Conservation (phyloP, 164 flowering plant species). For the Platanus orientalis region DNA sequence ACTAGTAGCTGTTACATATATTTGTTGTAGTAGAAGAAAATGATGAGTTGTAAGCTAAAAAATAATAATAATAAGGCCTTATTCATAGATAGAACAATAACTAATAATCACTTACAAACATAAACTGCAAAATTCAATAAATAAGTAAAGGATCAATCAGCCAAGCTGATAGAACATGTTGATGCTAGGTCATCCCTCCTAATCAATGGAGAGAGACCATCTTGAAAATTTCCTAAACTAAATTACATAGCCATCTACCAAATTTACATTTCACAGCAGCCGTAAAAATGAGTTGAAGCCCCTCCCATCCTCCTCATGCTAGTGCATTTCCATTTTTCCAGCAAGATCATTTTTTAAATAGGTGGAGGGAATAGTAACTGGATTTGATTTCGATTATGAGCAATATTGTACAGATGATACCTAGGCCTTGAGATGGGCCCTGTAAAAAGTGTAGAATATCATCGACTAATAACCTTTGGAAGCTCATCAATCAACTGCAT, state of each 20-base stretch:
- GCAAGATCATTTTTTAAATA: not conserved
- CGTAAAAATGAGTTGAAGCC: not conserved
- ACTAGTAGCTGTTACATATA: no score
- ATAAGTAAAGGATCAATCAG: not conserved
- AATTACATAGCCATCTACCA: not conserved
- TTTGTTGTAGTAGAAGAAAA: no score
- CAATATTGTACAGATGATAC: not conserved
- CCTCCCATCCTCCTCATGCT: not conserved
- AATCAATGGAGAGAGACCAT: not conserved
- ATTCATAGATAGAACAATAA: not conserved
- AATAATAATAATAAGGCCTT: not conserved
- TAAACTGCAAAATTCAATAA: not conserved
- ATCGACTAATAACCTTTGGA: slow-evolving; percentile 19
- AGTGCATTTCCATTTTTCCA: not conserved
- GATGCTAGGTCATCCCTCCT: not conserved
- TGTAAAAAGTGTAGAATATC: not conserved
- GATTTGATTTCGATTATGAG: not conserved
- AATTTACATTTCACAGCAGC: not conserved
- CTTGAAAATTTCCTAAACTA: not conserved
- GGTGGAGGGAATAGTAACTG: not conserved
- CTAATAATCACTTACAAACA: not conserved
- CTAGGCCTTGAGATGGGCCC: not conserved
- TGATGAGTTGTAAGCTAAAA: no score
- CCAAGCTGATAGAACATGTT: not conserved
- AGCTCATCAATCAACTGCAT: slow-evolving; percentile 25